Percentiles rank a stretch among this genome's conserved stretches.
Conservation (phyloP, 1,284 basidiomycete species). For the Exobasidium rhododendri region DNA sequence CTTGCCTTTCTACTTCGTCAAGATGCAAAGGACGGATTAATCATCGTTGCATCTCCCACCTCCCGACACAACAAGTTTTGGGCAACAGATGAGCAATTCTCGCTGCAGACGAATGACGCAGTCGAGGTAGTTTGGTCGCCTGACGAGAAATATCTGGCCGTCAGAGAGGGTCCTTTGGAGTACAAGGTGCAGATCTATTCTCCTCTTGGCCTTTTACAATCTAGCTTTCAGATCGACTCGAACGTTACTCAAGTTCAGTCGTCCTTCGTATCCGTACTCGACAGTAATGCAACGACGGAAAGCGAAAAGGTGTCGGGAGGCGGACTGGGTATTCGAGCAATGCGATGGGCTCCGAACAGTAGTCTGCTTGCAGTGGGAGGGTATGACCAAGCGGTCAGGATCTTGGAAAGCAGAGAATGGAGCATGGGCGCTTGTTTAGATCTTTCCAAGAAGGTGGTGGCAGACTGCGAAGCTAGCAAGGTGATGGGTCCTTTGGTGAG, state of each 20-base stretch:
- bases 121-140: slow-evolving; percentile 6
- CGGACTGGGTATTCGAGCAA: neutral
- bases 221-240: slow-evolving; percentile 2
- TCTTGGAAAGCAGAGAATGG: slow-evolving; percentile 1
- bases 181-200: slow-evolving; percentile 9
- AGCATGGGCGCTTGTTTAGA: neutral
- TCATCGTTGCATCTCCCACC: neutral
- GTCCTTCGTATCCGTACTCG: neutral
- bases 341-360: neutral
- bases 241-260: neutral
- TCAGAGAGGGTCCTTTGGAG: slow-evolving; percentile 6
- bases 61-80: neutral
- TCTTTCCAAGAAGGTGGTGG: slow-evolving; percentile 2
- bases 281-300: neutral
- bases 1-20: slow-evolving; percentile 3
- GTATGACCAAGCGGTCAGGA: neutral
- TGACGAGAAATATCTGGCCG: slow-evolving; percentile 2
- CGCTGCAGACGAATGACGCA: neutral
- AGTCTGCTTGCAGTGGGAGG: slow-evolving; percentile 1
- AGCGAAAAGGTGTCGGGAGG: neutral
- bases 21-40: slow-evolving; percentile 5
- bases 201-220: slow-evolving; percentile 3
- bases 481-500: neutral
- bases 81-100: neutral
- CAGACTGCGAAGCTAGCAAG: neutral